Evolutionary conservation across 768 basidiomycete species (phyloP).

Genomic region (Rickenella mellea): DNA sequence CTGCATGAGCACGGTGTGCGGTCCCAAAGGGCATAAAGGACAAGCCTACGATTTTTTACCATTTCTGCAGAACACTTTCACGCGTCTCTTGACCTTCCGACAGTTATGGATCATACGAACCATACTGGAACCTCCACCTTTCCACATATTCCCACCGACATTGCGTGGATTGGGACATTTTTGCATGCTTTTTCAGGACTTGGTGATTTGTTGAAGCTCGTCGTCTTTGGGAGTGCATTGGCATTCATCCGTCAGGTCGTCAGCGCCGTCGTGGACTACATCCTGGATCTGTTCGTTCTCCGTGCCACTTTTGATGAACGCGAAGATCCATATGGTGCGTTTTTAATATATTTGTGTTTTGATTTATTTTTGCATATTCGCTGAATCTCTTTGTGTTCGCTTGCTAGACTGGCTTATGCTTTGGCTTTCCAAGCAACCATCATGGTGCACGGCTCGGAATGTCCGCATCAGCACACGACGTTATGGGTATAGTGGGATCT

Average conservation of each 20-base stretch:
- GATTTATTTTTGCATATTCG: neutral
- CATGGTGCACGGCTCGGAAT: conserved; percentile 47
- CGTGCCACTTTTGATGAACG: neutral
- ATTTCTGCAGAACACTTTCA: too few species aligned
- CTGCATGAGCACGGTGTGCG: too few species aligned
- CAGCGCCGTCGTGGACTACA: neutral
- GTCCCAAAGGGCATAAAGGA: too few species aligned
- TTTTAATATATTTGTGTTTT: too few species aligned
- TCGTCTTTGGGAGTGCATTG: neutral
- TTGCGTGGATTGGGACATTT: too few species aligned
- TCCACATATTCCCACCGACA: too few species aligned
- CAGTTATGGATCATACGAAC: too few species aligned
- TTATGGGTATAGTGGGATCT: conserved; percentile 25
- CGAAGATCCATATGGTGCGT: neutral
- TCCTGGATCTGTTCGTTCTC: neutral
- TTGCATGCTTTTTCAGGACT: too few species aligned
- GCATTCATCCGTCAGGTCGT: neutral
- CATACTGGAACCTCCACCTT: too few species aligned
- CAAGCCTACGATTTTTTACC: too few species aligned
- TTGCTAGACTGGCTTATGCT: conserved; percentile 59
- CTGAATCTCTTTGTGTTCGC: neutral
- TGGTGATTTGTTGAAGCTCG: too few species aligned
- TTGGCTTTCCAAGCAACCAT: conserved; percentile 54
- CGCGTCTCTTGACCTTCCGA: too few species aligned
- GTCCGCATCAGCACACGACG: conserved; percentile 40